phyloP scores from a whole-genome alignment of 2,329 filamentous ascomycete species.

The Lasiodiplodia theobromae region DNA sequence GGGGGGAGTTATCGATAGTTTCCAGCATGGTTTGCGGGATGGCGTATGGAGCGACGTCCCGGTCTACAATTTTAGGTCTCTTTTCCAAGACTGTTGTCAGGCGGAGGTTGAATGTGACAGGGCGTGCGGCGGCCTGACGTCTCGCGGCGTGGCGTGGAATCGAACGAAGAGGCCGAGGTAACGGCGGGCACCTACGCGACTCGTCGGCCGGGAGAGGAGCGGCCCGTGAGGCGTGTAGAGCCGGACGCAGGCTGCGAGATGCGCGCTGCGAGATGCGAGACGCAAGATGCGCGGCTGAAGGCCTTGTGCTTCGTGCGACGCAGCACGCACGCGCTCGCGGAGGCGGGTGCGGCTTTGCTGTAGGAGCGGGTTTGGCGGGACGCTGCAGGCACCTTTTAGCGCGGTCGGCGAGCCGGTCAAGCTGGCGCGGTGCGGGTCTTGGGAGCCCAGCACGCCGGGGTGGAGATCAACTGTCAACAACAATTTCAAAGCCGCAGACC shows the following conservation, averaged over 20 bases:
- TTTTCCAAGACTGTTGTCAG: neutral
- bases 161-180: constrained; percentile 15
- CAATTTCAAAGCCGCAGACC: constrained; percentile 29
- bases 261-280: constrained; percentile 11
- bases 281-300: neutral
- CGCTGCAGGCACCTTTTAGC: constrained; percentile 20
- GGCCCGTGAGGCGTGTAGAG: neutral
- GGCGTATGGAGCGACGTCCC: constrained; percentile 27
- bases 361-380: constrained; percentile 1
- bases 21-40: constrained; percentile 27
- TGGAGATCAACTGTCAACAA: constrained; percentile 29
- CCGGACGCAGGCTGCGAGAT: neutral
- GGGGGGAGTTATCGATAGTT: constrained; percentile 9
- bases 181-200: constrained; percentile 6
- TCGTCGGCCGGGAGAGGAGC: neutral
- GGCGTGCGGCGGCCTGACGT: neutral
- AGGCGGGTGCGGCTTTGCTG: constrained; percentile 18
- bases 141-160: constrained; percentile 21
- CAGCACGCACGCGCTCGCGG: constrained; percentile 15
- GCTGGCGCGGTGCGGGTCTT: constrained; percentile 6
- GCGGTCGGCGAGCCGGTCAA: constrained; percentile 20
- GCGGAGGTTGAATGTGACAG: constrained; percentile 8
- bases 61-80: constrained; percentile 17
- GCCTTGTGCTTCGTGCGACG: constrained; percentile 13
- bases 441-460: constrained; percentile 18